These are phyloP conservation scores for Saccharomyces mikatae DNA, from an alignment of 805 yeast genomes.

Conservation along the genomic window DNA sequence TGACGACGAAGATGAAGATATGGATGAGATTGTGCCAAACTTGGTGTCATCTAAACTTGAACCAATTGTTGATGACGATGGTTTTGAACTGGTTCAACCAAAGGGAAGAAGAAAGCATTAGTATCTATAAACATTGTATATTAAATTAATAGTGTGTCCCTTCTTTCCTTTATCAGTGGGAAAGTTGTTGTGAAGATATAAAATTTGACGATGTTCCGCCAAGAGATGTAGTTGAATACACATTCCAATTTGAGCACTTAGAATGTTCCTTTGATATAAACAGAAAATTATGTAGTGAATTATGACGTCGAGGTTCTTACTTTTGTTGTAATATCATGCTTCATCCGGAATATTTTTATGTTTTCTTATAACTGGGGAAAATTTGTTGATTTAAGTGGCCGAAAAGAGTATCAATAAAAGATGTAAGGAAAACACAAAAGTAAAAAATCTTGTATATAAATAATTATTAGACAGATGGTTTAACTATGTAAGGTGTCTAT, in stretches of 20 bases:
- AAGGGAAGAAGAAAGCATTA: slow-evolving; percentile 46
- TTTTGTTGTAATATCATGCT: not conserved
- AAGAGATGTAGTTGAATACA: not conserved
- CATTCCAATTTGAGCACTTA: not conserved
- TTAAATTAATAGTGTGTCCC: not conserved
- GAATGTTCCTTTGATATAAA: not conserved
- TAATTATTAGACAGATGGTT: not conserved
- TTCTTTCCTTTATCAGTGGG: not conserved
- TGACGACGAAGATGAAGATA: slow-evolving; percentile 36
- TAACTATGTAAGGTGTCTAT: not conserved
- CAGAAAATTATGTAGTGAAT: not conserved
- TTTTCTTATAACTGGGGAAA: not conserved
- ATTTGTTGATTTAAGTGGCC: not conserved
- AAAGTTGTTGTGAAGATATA: not conserved
- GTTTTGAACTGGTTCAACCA: slow-evolving; percentile 80
- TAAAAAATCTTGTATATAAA: not conserved
- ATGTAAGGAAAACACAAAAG: not conserved
- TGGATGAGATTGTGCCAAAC: slow-evolving; percentile 35
- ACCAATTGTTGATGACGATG: slow-evolving; percentile 87
- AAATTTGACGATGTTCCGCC: not conserved
- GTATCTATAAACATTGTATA: not conserved
- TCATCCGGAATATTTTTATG: not conserved
- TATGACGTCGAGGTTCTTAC: not conserved
- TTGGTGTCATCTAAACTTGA: slow-evolving; percentile 25
- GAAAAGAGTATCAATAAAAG: not conserved